Evolutionary conservation across 805 yeast genomes (phyloP).

Genomic region (Kuraishia cidri): DNA sequence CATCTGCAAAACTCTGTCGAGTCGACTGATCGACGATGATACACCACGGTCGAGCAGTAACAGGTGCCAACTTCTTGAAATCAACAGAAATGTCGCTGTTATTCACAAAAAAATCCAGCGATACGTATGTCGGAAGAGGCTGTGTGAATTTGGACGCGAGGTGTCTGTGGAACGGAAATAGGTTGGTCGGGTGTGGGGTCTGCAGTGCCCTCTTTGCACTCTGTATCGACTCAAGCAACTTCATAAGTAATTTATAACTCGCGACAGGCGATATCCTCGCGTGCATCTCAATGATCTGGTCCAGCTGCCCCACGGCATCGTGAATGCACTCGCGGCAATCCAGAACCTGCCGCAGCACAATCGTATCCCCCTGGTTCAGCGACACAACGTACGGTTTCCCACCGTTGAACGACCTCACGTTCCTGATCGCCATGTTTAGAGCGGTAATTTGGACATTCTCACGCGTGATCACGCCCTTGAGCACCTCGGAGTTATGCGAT

Average conservation of each 20-base stretch:
- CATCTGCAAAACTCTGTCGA: constrained; percentile 44
- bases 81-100: constrained; percentile 61
- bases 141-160: constrained; percentile 31
- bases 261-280: constrained; percentile 4
- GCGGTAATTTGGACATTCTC: constrained; percentile 43
- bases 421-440: constrained; percentile 27
- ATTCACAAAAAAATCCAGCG: constrained; percentile 49
- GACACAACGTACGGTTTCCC: constrained; percentile 27
- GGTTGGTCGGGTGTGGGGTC: constrained; percentile 43
- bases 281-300: constrained; percentile 17
- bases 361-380: constrained; percentile 24
- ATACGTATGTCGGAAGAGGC: constrained; percentile 31
- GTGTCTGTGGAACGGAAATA: constrained; percentile 49
- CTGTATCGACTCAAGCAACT: constrained; percentile 19
- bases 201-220: constrained; percentile 27
- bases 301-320: constrained; percentile 33
- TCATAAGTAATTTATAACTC: constrained; percentile 13
- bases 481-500: constrained; percentile 40
- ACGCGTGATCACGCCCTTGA: constrained; percentile 55
- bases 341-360: constrained; percentile 31
- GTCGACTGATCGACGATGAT: constrained; percentile 34
- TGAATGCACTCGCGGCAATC: constrained; percentile 23
- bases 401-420: constrained; percentile 28
- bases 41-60: constrained; percentile 58
- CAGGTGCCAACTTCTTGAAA: constrained; percentile 36